These are phyloP conservation scores for Trichoderma sp. DNA, from an alignment of 2,329 filamentous ascomycete genomes.

Conservation along the genomic window DNA sequence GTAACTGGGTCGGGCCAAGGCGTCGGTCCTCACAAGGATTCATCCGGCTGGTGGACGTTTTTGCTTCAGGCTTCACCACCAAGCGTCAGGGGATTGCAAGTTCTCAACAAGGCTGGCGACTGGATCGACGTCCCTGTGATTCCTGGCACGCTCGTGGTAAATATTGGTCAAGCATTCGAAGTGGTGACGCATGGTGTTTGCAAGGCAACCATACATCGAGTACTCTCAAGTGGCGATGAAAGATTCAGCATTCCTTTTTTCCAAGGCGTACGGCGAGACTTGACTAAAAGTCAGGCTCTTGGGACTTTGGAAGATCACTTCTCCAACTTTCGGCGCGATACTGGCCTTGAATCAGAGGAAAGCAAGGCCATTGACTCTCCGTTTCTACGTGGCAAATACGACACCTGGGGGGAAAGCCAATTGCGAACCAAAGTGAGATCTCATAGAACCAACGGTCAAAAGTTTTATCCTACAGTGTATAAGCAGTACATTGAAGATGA, in stretches of 20 bases:
- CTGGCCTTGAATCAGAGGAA: slow-evolving; percentile 39
- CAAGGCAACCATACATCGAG: slow-evolving; percentile 53
- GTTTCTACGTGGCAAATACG: slow-evolving; percentile 51
- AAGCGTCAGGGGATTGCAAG: slow-evolving; percentile 51
- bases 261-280: slow-evolving; percentile 50
- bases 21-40: slow-evolving; percentile 64
- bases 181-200: slow-evolving; percentile 57
- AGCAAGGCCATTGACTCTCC: slow-evolving; percentile 48
- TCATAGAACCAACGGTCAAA: slow-evolving; percentile 50
- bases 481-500: slow-evolving; percentile 49
- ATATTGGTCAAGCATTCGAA: slow-evolving; percentile 61
- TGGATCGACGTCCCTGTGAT: slow-evolving; percentile 55
- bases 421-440: slow-evolving; percentile 56
- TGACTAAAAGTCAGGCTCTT: slow-evolving; percentile 48
- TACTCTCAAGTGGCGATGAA: slow-evolving; percentile 39
- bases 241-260: slow-evolving; percentile 50
- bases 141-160: slow-evolving; percentile 56
- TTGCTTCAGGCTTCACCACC: slow-evolving; percentile 60
- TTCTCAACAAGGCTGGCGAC: slow-evolving; percentile 48
- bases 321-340: slow-evolving; percentile 18
- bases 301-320: slow-evolving; percentile 45
- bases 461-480: slow-evolving; percentile 51
- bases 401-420: slow-evolving; percentile 58
- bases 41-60: slow-evolving; percentile 65
- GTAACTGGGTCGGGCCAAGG: slow-evolving; percentile 44